Percentiles rank a stretch among this genome's conserved stretches.
Evolutionary conservation across 2,329 filamentous ascomycete species (phyloP).

Genomic region (Amauroascus verrucosus): DNA sequence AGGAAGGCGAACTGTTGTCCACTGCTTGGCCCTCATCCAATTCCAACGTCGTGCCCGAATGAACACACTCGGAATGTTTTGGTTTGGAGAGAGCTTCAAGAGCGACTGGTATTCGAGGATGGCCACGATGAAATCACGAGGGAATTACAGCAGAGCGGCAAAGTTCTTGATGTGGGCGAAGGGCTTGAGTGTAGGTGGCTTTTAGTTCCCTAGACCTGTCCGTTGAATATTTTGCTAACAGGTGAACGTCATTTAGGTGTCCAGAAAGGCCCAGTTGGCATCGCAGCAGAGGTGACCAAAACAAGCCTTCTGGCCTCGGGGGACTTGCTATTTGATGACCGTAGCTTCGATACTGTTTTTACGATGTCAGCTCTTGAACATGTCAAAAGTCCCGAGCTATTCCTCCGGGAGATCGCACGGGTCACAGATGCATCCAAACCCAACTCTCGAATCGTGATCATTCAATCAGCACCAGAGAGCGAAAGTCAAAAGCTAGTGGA

Average conservation of each 20-base stretch:
- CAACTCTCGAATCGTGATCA: constrained; percentile 2
- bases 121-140: neutral
- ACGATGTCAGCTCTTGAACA: constrained; percentile 1
- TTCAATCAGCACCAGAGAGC: constrained; percentile 10
- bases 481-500: constrained; percentile 4
- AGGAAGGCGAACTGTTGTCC: neutral
- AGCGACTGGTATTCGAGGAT: constrained; percentile 1
- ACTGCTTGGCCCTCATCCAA: constrained; percentile 5
- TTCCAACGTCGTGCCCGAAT: neutral
- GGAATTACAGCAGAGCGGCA: neutral
- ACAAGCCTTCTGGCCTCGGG: neutral
- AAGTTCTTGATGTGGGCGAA: constrained; percentile 8
- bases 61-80: neutral
- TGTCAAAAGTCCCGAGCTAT: neutral
- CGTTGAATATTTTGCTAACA: too few relatives aligned
- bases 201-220: neutral
- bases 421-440: neutral
- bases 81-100: constrained; percentile 1
- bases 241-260: too few relatives aligned
- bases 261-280: neutral
- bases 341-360: constrained; percentile 8
- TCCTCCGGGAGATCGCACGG: constrained; percentile 4
- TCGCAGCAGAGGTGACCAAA: neutral
- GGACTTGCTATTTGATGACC: constrained; percentile 3
- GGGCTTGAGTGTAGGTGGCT: neutral